phyloP scores from a whole-genome alignment of 1,284 basidiomycete species.

The Irpex sp. region DNA sequence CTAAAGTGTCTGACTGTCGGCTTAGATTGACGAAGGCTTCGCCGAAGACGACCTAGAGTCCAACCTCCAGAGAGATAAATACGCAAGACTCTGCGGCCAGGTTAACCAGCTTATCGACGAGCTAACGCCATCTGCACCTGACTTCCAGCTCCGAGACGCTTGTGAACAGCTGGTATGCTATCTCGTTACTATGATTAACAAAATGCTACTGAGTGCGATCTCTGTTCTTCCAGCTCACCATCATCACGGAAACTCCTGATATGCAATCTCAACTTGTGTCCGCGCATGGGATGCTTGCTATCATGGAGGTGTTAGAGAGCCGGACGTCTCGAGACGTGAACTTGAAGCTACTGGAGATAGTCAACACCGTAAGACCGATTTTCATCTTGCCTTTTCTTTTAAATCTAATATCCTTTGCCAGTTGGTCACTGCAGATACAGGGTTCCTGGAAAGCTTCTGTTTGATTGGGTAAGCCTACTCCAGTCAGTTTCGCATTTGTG shows the following conservation, averaged over 20 bases:
- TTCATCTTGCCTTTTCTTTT: slow-evolving; percentile 3
- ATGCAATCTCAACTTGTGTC: slow-evolving; percentile 88
- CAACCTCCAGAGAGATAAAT: slow-evolving; percentile 87
- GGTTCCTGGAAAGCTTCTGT: slow-evolving; percentile 92
- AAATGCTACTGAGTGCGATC: background rate
- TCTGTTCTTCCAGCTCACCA: slow-evolving; percentile 50
- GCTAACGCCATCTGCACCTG: slow-evolving; percentile 75
- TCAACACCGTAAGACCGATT: slow-evolving; percentile 69
- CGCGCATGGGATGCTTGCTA: slow-evolving; percentile 91
- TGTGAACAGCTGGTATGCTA: slow-evolving; percentile 82
- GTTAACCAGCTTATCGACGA: slow-evolving; percentile 87
- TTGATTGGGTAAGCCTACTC: slow-evolving; percentile 69
- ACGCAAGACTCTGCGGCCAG: slow-evolving; percentile 78
- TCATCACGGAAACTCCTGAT: slow-evolving; percentile 83
- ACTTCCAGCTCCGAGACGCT: slow-evolving; percentile 76
- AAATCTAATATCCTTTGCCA: slow-evolving; percentile 27
- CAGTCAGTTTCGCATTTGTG: background rate
- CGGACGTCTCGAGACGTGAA: slow-evolving; percentile 81
- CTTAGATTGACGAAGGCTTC: slow-evolving; percentile 86
- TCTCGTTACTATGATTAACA: background rate
- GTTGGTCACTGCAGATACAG: slow-evolving; percentile 85
- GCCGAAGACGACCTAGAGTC: slow-evolving; percentile 86
- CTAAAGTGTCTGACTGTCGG: slow-evolving; percentile 4
- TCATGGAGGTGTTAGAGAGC: slow-evolving; percentile 89
- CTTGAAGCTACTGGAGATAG: slow-evolving; percentile 81